Evolutionary conservation across 805 yeast species (phyloP), one percentile per base, ranked within the genome.

Genomic region (Ogataea henricii): DNA sequence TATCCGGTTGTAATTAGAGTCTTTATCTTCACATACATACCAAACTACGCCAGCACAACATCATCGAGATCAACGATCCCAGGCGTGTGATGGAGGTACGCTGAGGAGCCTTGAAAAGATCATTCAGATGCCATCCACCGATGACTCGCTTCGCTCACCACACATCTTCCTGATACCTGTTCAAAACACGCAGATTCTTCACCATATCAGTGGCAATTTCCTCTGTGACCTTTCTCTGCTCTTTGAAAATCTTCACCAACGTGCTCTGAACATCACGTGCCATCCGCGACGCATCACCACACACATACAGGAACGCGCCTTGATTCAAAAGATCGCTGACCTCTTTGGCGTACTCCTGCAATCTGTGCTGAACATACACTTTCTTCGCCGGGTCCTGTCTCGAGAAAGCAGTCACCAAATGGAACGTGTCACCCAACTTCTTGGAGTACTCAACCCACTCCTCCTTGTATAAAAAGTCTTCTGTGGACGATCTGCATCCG

Each of bases 261-360:
- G 92, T 75, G 38, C 73, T 67, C 59, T 87, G 90, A 8, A 92
- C 98, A 63, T 90, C 96, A 70, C 92, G 85, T 3, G 98, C 97
- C 99, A 92, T 94, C 55, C 79, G 81, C 23, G 87, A 80, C 21
- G 99, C 98, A 71, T 94, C 98, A 65, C 98, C 99, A 77, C 99
- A 92, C 32, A 92, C 96, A 66, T 94, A 92, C 56, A 92, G 78
- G 66, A 83, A 87, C 0, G 96, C 98, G 48, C 96, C 97, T 37
- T 69, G 52, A 40, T 69, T 66, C 44, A 85, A 64, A 40, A 85
- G 69, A 40, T 80, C 71, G 58, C 82, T 81, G 47, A 87, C 68
- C 54, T 78, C 71, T 55, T 76, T 62, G 60, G 75, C 62, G 64
- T 79, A 64, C 52, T 83, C 87, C 41, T 66, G 57, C 56, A 94